A percentile compares a stretch with the other conserved stretches of the same genome.
These are phyloP conservation scores for Lagenidium sp. DNA, from an alignment of 352 stramenopile species.

Conservation along the genomic window DNA sequence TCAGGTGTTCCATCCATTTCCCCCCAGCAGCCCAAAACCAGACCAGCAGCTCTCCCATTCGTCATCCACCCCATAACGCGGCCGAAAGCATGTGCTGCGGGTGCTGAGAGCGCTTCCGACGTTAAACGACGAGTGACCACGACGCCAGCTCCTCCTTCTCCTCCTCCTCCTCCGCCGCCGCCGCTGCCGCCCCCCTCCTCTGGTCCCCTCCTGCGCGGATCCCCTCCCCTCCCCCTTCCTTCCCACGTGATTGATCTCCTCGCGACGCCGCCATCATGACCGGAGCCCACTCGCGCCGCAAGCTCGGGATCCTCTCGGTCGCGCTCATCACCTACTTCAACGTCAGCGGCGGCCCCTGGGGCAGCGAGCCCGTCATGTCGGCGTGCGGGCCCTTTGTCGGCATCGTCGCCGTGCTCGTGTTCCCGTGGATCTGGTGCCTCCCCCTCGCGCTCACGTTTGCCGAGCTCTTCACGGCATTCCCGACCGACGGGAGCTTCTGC, in stretches of 20 bases:
- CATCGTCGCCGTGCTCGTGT: constrained; percentile 34
- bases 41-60: too few relatives aligned
- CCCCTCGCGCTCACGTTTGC: constrained; percentile 61
- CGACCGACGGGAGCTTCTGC: constrained; percentile 72
- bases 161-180: too few relatives aligned
- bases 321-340: constrained; percentile 83
- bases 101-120: too few relatives aligned
- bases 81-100: too few relatives aligned
- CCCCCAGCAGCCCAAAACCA: too few relatives aligned
- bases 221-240: neutral
- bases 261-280: too few relatives aligned
- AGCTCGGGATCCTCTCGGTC: constrained; percentile 45
- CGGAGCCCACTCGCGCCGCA: constrained; percentile 44
- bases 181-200: too few relatives aligned
- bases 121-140: too few relatives aligned
- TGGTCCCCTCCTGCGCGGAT: too few relatives aligned
- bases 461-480: constrained; percentile 74
- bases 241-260: neutral
- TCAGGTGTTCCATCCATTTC: too few relatives aligned
- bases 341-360: constrained; percentile 89
- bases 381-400: constrained; percentile 66
- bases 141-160: too few relatives aligned
- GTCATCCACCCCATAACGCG: too few relatives aligned
- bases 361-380: constrained; percentile 86
- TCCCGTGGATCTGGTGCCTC: constrained; percentile 59